Evolutionary conservation across 2,329 filamentous ascomycete genomes (phyloP).

Genomic region (Endothia cerciana): DNA sequence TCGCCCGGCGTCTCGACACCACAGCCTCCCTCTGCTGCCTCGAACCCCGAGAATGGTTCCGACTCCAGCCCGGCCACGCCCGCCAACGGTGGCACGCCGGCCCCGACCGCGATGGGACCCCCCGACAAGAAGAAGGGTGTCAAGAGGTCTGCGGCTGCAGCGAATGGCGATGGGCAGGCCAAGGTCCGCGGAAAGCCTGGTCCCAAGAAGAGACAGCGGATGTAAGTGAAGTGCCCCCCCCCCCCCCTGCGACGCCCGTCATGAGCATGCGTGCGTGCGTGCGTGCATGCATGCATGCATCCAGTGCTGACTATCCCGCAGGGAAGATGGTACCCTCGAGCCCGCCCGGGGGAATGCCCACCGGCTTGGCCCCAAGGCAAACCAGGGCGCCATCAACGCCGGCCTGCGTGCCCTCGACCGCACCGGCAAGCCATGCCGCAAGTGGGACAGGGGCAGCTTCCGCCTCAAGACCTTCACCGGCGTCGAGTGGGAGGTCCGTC

Average conservation of each 20-base stretch:
- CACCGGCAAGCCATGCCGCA: slow-evolving; percentile 87
- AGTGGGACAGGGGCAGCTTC: slow-evolving; percentile 84
- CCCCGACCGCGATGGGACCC: slow-evolving; percentile 61
- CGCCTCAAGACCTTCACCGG: slow-evolving; percentile 92
- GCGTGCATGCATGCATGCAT: no score
- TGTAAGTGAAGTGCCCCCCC: slow-evolving; percentile 65
- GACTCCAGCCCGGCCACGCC: slow-evolving; percentile 66
- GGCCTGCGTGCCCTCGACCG: slow-evolving; percentile 92
- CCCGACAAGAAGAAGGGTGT: slow-evolving; percentile 75
- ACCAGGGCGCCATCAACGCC: slow-evolving; percentile 96
- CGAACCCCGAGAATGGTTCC: slow-evolving; percentile 59
- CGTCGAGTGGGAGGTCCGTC: slow-evolving; percentile 76
- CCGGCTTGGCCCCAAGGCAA: slow-evolving; percentile 94
- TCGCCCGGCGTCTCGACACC: slow-evolving; percentile 51
- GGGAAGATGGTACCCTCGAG: slow-evolving; percentile 67
- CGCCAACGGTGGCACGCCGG: slow-evolving; percentile 59
- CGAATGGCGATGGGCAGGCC: slow-evolving; percentile 67
- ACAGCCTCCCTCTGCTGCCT: slow-evolving; percentile 43
- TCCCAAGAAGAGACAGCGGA: slow-evolving; percentile 91
- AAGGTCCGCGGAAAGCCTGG: slow-evolving; percentile 85
- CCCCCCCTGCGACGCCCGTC: background rate
- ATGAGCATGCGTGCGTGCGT: no score
- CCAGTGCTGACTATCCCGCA: slow-evolving; percentile 36
- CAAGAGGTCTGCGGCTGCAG: slow-evolving; percentile 68
- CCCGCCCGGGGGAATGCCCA: slow-evolving; percentile 63